Evolutionary conservation across 345 rosid species (phyloP).

Genomic region (Aquilaria malaccensis): DNA sequence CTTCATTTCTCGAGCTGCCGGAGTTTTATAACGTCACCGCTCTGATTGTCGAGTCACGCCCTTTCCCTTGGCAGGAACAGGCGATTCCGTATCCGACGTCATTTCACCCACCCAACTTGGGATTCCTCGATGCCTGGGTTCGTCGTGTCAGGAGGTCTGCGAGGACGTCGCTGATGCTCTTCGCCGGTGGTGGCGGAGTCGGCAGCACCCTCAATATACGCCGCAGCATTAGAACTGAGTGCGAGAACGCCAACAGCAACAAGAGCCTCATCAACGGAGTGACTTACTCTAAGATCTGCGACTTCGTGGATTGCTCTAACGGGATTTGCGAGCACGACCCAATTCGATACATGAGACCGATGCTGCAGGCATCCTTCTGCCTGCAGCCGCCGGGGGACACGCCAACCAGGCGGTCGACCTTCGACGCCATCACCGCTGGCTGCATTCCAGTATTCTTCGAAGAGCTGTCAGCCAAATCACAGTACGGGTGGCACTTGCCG

Average conservation of each 20-base stretch:
- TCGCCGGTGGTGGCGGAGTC: conserved; percentile 87
- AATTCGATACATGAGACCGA: conserved; percentile 66
- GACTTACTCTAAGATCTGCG: conserved; percentile 39
- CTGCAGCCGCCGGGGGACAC: conserved; percentile 94
- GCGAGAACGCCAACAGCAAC: conserved; percentile 29
- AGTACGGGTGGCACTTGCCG: conserved; percentile 75
- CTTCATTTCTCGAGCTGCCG: conserved; percentile 73
- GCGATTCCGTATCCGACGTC: conserved; percentile 90
- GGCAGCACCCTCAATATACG: conserved; percentile 55
- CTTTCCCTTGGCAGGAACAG: conserved; percentile 94
- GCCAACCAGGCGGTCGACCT: conserved; percentile 74
- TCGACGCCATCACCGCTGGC: conserved; percentile 77
- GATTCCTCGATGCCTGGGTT: conserved; percentile 61
- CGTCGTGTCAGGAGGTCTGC: conserved; percentile 47
- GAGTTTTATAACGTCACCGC: conserved; percentile 74
- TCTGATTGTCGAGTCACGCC: conserved; percentile 56
- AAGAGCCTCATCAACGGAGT: neutral
- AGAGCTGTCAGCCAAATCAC: conserved; percentile 62
- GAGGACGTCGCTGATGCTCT: conserved; percentile 55
- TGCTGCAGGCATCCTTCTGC: conserved; percentile 68
- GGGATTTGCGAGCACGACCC: conserved; percentile 94
- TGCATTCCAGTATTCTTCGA: conserved; percentile 95
- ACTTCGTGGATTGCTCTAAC: conserved; percentile 80
- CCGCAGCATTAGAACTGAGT: conserved; percentile 75
- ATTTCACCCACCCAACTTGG: conserved; percentile 70